Evolutionary conservation across 176 grass and related monocot species (phyloP).

Genomic region (barley (Hordeum vulgare)): MorexV3_pseudomolecules_assembly NC_058521.1:572597436-572597935

Average conservation of each 20-base stretch:
- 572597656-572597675: slow-evolving; percentile 97
- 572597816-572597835: slow-evolving; percentile 58
- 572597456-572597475: slow-evolving; percentile 31
- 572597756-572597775: slow-evolving; percentile 84
- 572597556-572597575: slow-evolving; percentile 33
- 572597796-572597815: slow-evolving; percentile 77
- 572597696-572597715: slow-evolving; percentile 71
- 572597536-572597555: neutral
- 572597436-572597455: slow-evolving; percentile 72
- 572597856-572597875: slow-evolving; percentile 85
- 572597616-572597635: slow-evolving; percentile 98
- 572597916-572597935: slow-evolving; percentile 81
- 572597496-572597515: slow-evolving; percentile 15
- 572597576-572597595: slow-evolving; percentile 27
- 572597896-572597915: slow-evolving; percentile 68
- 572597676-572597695: slow-evolving; percentile 95
- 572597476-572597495: slow-evolving; percentile 22
- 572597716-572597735: slow-evolving; percentile 86
- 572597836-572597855: slow-evolving; percentile 77
- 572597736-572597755: slow-evolving; percentile 72
- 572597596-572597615: slow-evolving; percentile 54
- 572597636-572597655: slow-evolving; percentile 96
- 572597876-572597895: slow-evolving; percentile 75
- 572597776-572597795: slow-evolving; percentile 92
- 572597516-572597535: slow-evolving; percentile 11